Conservation (phyloP, 2,329 filamentous ascomycete species). For the Lomentospora prolificans region DNA sequence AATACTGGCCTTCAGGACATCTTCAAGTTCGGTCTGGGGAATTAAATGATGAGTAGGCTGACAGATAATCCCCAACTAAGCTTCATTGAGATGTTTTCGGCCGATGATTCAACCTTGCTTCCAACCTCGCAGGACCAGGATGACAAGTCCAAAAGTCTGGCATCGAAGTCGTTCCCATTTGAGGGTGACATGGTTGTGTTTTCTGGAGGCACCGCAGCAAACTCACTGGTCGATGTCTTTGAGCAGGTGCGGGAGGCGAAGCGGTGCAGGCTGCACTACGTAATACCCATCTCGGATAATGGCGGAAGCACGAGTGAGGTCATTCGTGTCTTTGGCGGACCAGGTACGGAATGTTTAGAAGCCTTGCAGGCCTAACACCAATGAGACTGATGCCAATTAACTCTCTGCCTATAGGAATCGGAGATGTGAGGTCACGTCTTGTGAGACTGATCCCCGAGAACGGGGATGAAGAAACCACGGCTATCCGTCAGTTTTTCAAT, state of each 20-base stretch:
- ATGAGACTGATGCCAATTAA: constrained; percentile 9
- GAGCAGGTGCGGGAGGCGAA: constrained; percentile 54
- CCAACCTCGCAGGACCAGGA: neutral
- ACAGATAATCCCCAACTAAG: neutral
- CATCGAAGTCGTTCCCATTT: neutral
- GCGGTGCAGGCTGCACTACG: constrained; percentile 62
- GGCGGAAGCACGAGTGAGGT: constrained; percentile 89
- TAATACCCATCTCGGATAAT: constrained; percentile 94
- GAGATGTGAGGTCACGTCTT: constrained; percentile 48
- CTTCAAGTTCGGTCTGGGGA: neutral
- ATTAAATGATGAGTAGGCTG: neutral
- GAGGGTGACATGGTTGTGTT: constrained; percentile 65
- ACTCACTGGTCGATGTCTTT: constrained; percentile 88
- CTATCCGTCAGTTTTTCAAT: constrained; percentile 80
- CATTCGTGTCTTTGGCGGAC: constrained; percentile 88
- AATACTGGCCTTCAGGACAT: neutral
- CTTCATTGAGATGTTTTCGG: neutral
- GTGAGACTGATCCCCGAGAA: constrained; percentile 75
- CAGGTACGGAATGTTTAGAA: constrained; percentile 44
- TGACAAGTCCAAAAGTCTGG: neutral
- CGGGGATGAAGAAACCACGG: constrained; percentile 54
- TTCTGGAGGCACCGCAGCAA: constrained; percentile 88
- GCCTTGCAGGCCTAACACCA: neutral
- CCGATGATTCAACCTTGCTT: neutral
- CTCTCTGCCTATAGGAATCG: constrained; percentile 47